phyloP scores from a whole-genome alignment of 345 rosid species.

The Cardamine resedifolia region DNA sequence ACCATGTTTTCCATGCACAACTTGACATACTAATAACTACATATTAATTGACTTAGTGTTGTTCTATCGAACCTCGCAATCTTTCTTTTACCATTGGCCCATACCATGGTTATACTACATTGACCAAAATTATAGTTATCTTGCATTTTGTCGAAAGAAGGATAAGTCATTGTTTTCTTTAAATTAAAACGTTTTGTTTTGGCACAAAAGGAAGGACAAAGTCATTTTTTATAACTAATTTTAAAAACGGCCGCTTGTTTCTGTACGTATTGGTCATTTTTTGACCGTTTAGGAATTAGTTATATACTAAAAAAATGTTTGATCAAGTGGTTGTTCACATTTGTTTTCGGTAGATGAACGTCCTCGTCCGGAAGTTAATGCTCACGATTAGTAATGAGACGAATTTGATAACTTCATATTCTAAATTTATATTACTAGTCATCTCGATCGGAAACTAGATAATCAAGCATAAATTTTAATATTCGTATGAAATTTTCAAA shows the following conservation, averaged over 20 bases:
- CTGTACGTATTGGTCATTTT: conserved; percentile 27
- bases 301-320: conserved; percentile 5
- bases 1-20: conserved; percentile 29
- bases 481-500: not conserved
- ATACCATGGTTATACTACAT: not conserved
- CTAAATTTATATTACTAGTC: not conserved
- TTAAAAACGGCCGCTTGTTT: conserved; percentile 30
- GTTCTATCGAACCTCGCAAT: not conserved
- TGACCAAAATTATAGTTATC: conserved; percentile 22
- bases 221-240: conserved; percentile 14
- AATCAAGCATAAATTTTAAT: not conserved
- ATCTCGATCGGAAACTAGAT: not conserved
- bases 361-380: conserved; percentile 7
- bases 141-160: conserved; percentile 27
- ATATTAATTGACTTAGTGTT: conserved; percentile 16
- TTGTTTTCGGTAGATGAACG: not conserved
- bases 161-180: conserved; percentile 16
- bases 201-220: conserved; percentile 7
- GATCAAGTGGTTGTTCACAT: conserved; percentile 31
- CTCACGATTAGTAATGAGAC: conserved; percentile 11
- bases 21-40: conserved; percentile 28
- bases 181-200: conserved; percentile 14
- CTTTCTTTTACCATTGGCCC: conserved; percentile 10
- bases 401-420: not conserved
- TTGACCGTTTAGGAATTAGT: conserved; percentile 30